These are phyloP conservation scores for Henckelia pumila DNA, from an alignment of 257 asterid genomes.

Conservation along the genomic window DNA sequence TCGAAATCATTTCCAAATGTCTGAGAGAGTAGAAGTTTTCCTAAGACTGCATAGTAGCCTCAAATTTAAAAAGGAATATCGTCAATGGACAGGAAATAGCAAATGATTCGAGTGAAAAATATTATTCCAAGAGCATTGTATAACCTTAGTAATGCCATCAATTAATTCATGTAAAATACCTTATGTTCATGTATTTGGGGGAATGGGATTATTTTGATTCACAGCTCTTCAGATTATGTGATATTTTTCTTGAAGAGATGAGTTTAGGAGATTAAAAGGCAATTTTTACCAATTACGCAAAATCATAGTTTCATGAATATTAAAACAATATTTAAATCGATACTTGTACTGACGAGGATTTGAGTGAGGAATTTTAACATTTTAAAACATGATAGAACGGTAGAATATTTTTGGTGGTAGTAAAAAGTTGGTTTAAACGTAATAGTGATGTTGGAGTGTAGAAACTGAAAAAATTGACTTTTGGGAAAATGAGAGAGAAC, in stretches of 20 bases:
- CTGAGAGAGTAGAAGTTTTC: not conserved
- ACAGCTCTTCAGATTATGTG: too few species aligned
- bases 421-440: not conserved
- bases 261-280: not conserved
- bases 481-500: too few species aligned
- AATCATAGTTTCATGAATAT: too few species aligned
- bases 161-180: too few species aligned
- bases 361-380: too few species aligned
- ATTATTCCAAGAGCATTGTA: not conserved
- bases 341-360: not conserved
- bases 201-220: too few species aligned
- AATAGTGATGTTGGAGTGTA: not conserved
- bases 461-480: not conserved
- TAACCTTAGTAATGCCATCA: not conserved
- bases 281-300: too few species aligned
- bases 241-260: too few species aligned
- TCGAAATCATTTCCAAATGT: not conserved
- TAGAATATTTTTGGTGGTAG: not conserved
- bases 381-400: not conserved
- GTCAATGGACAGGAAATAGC: not conserved
- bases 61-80: slow-evolving; percentile 6
- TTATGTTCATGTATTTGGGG: too few species aligned
- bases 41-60: not conserved
- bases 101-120: not conserved
- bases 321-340: not conserved